Evolutionary conservation across 2,329 filamentous ascomycete species (phyloP).

Genomic region (Ophidiomyces ophidiicola): DNA sequence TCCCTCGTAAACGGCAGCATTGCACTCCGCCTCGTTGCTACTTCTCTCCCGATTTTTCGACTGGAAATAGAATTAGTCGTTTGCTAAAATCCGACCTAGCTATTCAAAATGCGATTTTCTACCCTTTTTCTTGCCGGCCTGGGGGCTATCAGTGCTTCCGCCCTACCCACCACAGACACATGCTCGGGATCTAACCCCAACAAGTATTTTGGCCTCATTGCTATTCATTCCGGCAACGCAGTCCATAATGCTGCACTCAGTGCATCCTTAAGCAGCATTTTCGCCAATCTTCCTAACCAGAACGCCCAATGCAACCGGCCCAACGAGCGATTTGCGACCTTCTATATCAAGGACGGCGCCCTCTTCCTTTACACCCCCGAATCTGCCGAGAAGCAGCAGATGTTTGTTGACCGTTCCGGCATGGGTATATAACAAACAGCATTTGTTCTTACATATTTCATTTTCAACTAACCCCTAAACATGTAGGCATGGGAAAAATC

Average conservation of each 20-base stretch:
- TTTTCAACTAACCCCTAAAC: not conserved
- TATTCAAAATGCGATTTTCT: conserved; percentile 24
- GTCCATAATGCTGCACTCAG: conserved; percentile 39
- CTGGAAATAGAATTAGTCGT: too few species aligned
- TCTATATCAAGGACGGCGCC: conserved; percentile 37
- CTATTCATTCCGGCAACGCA: conserved; percentile 39
- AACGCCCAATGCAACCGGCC: conserved; percentile 38
- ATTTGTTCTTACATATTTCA: not conserved
- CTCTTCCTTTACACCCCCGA: conserved; percentile 39
- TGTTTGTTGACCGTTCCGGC: conserved; percentile 46
- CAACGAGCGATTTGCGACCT: conserved; percentile 37
- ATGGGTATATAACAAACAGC: conserved; percentile 40
- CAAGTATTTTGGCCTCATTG: conserved; percentile 38
- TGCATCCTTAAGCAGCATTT: conserved; percentile 36
- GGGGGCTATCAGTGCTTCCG: conserved; percentile 25
- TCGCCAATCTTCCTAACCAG: conserved; percentile 35
- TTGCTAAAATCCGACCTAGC: too few species aligned
- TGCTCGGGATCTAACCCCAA: conserved; percentile 19
- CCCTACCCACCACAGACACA: conserved; percentile 18
- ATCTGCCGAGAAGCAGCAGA: conserved; percentile 36
- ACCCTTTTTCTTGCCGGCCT: conserved; percentile 21
- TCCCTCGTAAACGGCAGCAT: too few species aligned
- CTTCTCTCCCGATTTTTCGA: too few species aligned
- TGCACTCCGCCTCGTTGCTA: too few species aligned
- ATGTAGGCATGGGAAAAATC: conserved; percentile 41